Percentiles rank a stretch among this genome's conserved stretches.
These are phyloP conservation scores for Grifola frondosa DNA, from an alignment of 1,284 basidiomycete genomes.

Conservation along the genomic window DNA sequence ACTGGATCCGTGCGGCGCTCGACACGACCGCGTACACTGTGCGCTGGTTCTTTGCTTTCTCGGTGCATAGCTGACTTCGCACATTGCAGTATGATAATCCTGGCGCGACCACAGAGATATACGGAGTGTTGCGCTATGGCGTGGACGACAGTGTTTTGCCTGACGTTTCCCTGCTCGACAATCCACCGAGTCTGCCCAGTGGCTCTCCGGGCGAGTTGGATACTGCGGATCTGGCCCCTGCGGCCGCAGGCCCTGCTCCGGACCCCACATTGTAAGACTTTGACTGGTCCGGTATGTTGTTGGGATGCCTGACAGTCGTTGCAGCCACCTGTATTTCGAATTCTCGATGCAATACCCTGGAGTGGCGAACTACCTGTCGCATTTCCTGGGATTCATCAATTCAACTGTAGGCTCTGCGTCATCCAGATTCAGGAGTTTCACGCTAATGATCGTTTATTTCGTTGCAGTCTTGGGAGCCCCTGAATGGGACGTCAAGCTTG, in stretches of 20 bases:
- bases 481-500: constrained; percentile 28
- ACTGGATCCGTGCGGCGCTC: constrained; percentile 42
- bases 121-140: constrained; percentile 35
- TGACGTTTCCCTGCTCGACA: constrained; percentile 18
- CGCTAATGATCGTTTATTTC: not conserved
- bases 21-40: constrained; percentile 36
- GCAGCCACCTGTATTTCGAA: constrained; percentile 25
- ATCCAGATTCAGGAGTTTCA: not conserved
- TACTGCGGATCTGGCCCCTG: constrained; percentile 28
- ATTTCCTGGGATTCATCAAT: constrained; percentile 42
- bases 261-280: constrained; percentile 19
- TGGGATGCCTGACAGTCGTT: constrained; percentile 5
- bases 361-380: constrained; percentile 19
- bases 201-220: constrained; percentile 23
- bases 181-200: constrained; percentile 16
- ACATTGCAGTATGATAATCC: constrained; percentile 28
- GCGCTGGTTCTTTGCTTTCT: constrained; percentile 12
- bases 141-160: constrained; percentile 18
- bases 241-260: constrained; percentile 21
- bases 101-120: constrained; percentile 33
- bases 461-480: constrained; percentile 33
- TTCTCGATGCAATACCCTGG: constrained; percentile 38
- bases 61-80: constrained; percentile 1
- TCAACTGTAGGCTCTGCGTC: constrained; percentile 25
- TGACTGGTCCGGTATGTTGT: not conserved